Evolutionary conservation across 768 basidiomycete genomes (phyloP), one percentile per base, ranked within the genome.

Genomic region (Gymnopilus junonius): DNA sequence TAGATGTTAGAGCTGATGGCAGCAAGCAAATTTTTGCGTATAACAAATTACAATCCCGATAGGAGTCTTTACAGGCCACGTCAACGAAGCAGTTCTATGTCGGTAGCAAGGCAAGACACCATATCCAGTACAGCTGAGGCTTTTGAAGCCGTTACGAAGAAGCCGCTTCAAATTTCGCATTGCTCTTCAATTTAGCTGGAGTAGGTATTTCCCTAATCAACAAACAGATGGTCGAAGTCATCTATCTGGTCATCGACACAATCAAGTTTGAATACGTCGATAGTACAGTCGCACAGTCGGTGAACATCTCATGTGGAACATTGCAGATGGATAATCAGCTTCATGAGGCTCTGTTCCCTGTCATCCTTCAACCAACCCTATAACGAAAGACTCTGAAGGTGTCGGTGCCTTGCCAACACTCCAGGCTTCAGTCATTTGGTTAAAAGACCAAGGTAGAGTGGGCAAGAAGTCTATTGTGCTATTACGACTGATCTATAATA

Each of bases 261-360:
- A 81, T 99, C 59, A 90, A 91, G 68, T 83, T 98, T 63, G 93
- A 95, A 68, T 99, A 96, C 75, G 85, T 83, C 42, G 86, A 92
- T 70, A 96, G 90, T 70, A 77, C 85, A 0, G 82, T 90, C 37
- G 90, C 93, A 5, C 94, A 96, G 69, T 85, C 92, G 1, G 81
- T 95, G 57, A 93, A 87, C 51, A 39, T 99, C 35, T 87, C 90
- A 8, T 92, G 91, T 71, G 93, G 92, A n/a, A 89, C 84, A 68
- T 82, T 99, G 11, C 96, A 99, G 74, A 85, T 99, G 62, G 97
- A 99, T 78, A 99, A 99, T 72, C 97, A 99, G 73, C 85, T 99
- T 12, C 97, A 99, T 63, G 97, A 99, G 61, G 96, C 95, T 17
- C 73, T 96, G 12, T 99, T 90, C 80, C 95, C 97, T 2, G 95